Percentiles rank a stretch among this genome's conserved stretches.
Evolutionary conservation across 208 protist genomes (phyloP).

Genomic region (Leishmania amazonensis): DNA sequence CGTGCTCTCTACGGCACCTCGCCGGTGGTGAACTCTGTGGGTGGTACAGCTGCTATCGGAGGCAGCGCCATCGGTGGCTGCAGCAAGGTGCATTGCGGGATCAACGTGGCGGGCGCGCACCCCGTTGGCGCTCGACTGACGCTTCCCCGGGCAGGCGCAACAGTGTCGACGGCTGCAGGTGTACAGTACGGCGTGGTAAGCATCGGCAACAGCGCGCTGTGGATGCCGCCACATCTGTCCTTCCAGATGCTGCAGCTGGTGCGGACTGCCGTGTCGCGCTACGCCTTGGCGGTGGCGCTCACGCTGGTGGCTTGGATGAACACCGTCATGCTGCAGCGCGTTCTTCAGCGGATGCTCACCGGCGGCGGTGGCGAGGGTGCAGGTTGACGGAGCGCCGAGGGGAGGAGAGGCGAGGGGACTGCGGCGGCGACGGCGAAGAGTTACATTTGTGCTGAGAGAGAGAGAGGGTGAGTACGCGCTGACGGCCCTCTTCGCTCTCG

Average conservation of each 20-base stretch:
- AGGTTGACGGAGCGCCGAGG: background rate
- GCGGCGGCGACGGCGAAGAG: background rate
- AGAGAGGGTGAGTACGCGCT: background rate
- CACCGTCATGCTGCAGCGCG: constrained; percentile 24
- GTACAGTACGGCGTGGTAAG: constrained; percentile 33
- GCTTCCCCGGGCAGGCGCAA: constrained; percentile 12
- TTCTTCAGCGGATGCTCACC: constrained; percentile 12
- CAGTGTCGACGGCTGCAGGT: constrained; percentile 7
- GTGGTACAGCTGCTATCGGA: background rate
- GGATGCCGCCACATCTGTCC: background rate
- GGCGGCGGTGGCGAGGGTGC: background rate
- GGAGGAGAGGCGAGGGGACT: background rate
- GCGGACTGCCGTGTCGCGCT: constrained; percentile 18
- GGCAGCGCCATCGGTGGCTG: background rate
- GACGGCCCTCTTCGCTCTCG: background rate
- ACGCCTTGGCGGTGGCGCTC: constrained; percentile 29
- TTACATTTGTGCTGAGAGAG: background rate
- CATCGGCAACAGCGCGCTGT: constrained; percentile 12
- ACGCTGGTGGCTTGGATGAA: constrained; percentile 34
- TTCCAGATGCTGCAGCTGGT: background rate
- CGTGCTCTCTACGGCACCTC: constrained; percentile 4
- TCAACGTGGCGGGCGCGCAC: background rate
- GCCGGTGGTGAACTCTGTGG: background rate
- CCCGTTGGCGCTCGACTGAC: constrained; percentile 2
- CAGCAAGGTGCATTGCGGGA: background rate